These are phyloP conservation scores for Suhomyces panamericanus DNA, from an alignment of 1,139 yeast genomes.

Conservation along the genomic window DNA sequence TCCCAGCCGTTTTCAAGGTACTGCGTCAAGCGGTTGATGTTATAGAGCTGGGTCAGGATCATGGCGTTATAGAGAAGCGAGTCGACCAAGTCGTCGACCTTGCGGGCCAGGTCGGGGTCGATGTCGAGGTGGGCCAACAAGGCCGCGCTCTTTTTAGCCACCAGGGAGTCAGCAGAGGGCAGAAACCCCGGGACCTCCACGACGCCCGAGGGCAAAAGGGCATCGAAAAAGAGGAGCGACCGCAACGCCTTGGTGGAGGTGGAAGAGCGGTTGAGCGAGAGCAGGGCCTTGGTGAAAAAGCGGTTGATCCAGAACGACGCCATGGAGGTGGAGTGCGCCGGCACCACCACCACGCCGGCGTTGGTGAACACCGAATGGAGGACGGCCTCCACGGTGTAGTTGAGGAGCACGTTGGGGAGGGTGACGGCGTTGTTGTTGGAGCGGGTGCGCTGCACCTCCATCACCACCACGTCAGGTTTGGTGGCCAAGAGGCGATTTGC, in stretches of 20 bases:
- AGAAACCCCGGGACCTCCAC: conserved; percentile 6
- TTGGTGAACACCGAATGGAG: conserved; percentile 25
- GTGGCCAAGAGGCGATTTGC: conserved; percentile 19
- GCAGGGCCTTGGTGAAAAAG: conserved; percentile 25
- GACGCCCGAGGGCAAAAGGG: conserved; percentile 1
- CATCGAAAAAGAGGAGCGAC: conserved; percentile 19
- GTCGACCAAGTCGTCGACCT: conserved; percentile 44
- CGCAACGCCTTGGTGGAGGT: conserved; percentile 23
- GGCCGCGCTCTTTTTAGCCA: conserved; percentile 8
- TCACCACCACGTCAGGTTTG: conserved; percentile 26
- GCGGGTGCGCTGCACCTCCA: conserved; percentile 44
- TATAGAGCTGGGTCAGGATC: conserved; percentile 25
- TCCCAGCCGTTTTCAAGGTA: conserved; percentile 10
- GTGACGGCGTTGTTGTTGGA: conserved; percentile 35
- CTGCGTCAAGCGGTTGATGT: conserved; percentile 14
- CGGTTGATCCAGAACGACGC: conserved; percentile 41
- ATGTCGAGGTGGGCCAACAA: conserved; percentile 14
- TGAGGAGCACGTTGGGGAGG: conserved; percentile 40
- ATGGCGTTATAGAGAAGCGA: conserved; percentile 37
- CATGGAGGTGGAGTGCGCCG: conserved; percentile 40
- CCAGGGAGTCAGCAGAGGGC: not conserved
- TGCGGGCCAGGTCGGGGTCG: conserved; percentile 15
- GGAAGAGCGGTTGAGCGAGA: conserved; percentile 7
- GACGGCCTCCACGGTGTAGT: conserved; percentile 39
- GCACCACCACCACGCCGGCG: conserved; percentile 22